A percentile compares a stretch with the other conserved stretches of the same genome.
These are phyloP conservation scores for Ophiosphaerella narmari DNA, from an alignment of 2,329 filamentous ascomycete species.

Conservation along the genomic window DNA sequence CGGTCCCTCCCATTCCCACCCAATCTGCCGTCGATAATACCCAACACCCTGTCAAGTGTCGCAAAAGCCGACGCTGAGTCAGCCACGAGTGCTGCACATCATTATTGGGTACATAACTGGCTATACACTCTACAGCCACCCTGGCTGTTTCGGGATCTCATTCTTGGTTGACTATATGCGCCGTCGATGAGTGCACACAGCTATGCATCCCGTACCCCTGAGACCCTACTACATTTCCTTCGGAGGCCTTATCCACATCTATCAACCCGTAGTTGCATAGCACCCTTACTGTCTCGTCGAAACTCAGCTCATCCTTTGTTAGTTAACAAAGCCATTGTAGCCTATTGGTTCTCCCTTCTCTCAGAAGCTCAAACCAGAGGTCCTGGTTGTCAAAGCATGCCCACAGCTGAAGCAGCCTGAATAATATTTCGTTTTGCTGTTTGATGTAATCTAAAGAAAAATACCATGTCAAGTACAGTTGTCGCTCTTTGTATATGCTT, in stretches of 20 bases:
- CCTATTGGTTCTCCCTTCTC: conserved; percentile 3
- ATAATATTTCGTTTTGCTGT: conserved; percentile 5
- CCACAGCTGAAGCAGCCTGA: conserved; percentile 12
- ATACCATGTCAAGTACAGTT: conserved; percentile 10
- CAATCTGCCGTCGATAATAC: not conserved
- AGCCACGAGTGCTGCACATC: conserved; percentile 19
- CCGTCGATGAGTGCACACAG: conserved; percentile 43
- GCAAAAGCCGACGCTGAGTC: conserved; percentile 20
- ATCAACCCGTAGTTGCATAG: conserved; percentile 38
- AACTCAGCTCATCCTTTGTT: conserved; percentile 28
- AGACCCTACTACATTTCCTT: conserved; percentile 7
- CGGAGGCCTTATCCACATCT: conserved; percentile 21
- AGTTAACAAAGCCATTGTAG: conserved; percentile 28
- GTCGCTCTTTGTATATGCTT: conserved; percentile 27
- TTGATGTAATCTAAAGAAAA: conserved; percentile 9
- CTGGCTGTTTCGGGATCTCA: conserved; percentile 15
- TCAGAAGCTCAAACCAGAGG: conserved; percentile 53
- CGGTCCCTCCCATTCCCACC: not conserved
- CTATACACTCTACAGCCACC: conserved; percentile 21
- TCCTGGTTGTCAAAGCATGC: conserved; percentile 41
- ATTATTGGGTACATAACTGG: conserved; percentile 14
- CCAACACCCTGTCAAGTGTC: conserved; percentile 8
- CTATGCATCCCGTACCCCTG: conserved; percentile 41
- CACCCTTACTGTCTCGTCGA: conserved; percentile 32
- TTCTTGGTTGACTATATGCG: conserved; percentile 28